A percentile compares a stretch with the other conserved stretches of the same genome.
These are phyloP conservation scores for Bombardia bombarda DNA, from an alignment of 495 filamentous ascomycete species.

Conservation along the genomic window DNA sequence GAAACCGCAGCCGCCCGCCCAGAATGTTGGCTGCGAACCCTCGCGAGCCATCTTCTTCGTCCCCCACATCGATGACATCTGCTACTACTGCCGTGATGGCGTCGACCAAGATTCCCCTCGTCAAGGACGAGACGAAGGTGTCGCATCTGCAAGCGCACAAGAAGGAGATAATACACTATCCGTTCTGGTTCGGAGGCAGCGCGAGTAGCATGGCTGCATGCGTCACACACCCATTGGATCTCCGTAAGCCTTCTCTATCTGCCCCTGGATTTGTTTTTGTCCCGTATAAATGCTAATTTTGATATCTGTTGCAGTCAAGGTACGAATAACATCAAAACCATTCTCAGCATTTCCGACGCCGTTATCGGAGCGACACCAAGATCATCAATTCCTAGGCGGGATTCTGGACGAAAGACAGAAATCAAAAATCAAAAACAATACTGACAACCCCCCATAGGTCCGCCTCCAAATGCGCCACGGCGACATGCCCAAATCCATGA, in stretches of 20 bases:
- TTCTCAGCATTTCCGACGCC: not conserved
- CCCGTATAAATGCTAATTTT: constrained; percentile 11
- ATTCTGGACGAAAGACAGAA: not conserved
- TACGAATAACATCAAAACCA: constrained; percentile 6
- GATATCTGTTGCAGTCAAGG: constrained; percentile 25
- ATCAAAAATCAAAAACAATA: not conserved
- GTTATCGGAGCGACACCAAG: too few relatives aligned
- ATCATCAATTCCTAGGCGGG: too few relatives aligned
- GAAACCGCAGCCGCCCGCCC: not conserved
- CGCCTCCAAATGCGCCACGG: constrained; percentile 75
- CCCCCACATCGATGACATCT: not conserved
- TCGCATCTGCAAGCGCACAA: not conserved
- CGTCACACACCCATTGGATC: constrained; percentile 85
- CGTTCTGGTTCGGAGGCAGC: constrained; percentile 93
- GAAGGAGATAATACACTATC: constrained; percentile 52
- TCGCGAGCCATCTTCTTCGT: not conserved
- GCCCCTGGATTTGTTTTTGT: not conserved
- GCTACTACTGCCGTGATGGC: too few relatives aligned
- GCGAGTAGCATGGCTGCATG: constrained; percentile 83
- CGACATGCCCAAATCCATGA: constrained; percentile 62
- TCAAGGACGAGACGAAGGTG: not conserved
- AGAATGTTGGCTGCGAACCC: constrained; percentile 9
- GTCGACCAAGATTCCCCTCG: too few relatives aligned
- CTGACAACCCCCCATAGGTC: constrained; percentile 41
- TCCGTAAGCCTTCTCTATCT: constrained; percentile 43